phyloP scores from a whole-genome alignment of 106 monocot genomes.

The Allium sativum region DNA sequence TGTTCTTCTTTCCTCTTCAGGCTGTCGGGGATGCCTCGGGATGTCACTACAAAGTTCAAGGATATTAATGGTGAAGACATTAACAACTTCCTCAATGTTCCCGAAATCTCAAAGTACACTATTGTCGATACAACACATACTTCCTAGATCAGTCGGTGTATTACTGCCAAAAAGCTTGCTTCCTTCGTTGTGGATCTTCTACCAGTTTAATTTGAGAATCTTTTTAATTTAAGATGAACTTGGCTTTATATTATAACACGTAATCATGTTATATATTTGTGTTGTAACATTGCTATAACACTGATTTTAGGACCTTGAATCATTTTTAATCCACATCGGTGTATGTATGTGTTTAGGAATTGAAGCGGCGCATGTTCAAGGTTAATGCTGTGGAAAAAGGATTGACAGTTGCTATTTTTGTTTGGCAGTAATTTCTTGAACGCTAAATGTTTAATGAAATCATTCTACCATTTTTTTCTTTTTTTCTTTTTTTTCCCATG shows the following conservation, averaged over 20 bases:
- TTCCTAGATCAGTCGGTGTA: conserved; percentile 27
- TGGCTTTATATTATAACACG: background rate
- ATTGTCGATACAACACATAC: conserved; percentile 63
- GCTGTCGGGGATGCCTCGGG: conserved; percentile 37
- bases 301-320: too few species aligned
- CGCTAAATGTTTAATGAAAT: background rate
- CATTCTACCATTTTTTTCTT: too few species aligned
- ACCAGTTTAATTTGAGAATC: conserved; percentile 54
- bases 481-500: too few species aligned
- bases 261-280: too few species aligned
- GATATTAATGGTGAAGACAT: conserved; percentile 24
- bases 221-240: too few species aligned
- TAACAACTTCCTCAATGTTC: conserved; percentile 47
- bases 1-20: conserved; percentile 34
- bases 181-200: conserved; percentile 85
- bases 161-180: conserved; percentile 60
- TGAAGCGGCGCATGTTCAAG: conserved; percentile 81
- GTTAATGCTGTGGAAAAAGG: conserved; percentile 49
- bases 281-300: too few species aligned
- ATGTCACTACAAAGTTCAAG: conserved; percentile 26
- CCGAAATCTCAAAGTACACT: conserved; percentile 87
- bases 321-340: too few species aligned
- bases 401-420: conserved; percentile 71
- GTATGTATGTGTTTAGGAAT: conserved; percentile 58
- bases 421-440: conserved; percentile 43